Conservation (phyloP, 306 rosid genomes). For the Gastrolobium bilobum region DNA sequence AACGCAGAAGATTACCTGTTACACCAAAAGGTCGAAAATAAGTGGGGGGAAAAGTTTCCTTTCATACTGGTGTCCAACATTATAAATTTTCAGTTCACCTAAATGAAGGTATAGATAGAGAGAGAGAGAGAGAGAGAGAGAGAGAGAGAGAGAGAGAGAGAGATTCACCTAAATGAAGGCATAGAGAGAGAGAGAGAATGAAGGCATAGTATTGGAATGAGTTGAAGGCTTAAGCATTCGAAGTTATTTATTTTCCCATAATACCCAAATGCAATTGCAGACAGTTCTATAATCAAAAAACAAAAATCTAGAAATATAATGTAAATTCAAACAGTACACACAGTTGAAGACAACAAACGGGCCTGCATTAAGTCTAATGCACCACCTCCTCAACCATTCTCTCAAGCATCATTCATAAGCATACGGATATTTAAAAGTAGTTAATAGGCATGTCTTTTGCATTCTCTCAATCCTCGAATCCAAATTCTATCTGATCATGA, state of each 20-base stretch:
- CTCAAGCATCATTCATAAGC: conserved; percentile 20
- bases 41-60: neutral
- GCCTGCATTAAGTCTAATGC: neutral
- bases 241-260: conserved; percentile 38
- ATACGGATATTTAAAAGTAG: conserved; percentile 11
- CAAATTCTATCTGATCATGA: conserved; percentile 15
- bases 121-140: no score
- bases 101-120: conserved; percentile 2
- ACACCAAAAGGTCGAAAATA: conserved; percentile 5
- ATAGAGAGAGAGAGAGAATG: neutral
- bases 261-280: conserved; percentile 9
- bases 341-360: conserved; percentile 10
- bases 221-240: conserved; percentile 22
- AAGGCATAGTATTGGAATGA: conserved; percentile 7
- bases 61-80: conserved; percentile 20
- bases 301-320: conserved; percentile 2
- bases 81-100: conserved; percentile 25
- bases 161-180: neutral
- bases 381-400: conserved; percentile 23
- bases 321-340: conserved; percentile 20
- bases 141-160: no score
- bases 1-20: conserved; percentile 91
- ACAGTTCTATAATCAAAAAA: conserved; percentile 18
- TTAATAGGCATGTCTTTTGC: conserved; percentile 22
- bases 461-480: conserved; percentile 21